Evolutionary conservation across 2,329 filamentous ascomycete species (phyloP), one percentile per base, ranked within the genome.

Genomic region (Fusarium sp.): DNA sequence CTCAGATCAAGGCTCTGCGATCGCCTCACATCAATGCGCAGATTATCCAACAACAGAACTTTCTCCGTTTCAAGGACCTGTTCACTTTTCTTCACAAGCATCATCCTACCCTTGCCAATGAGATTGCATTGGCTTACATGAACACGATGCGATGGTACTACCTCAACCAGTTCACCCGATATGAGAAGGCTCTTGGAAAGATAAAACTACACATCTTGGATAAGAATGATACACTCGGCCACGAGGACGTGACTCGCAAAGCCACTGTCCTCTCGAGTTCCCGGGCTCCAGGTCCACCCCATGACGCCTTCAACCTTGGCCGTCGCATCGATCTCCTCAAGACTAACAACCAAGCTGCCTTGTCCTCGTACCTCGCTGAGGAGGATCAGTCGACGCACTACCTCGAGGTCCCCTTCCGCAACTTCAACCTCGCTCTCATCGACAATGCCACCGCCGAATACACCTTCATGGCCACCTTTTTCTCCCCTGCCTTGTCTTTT

Each of bases 81-180:
- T 99, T 92, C 82, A 88, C 90, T 7, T 99, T 98, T 79, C 87
- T 99, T 35, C 91, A 94, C 68, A 92, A 90, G 75, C 93, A 96
- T 74, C 95, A 98, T 77, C 86, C 93, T 1, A 87, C 90, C n/a
- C 89, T 99, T 7, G 94, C 94, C 10, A 92, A 95, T 62, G 94
- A 99, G 82, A 97, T 99, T 73, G 92, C 92, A 10, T 93, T 94
- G 80, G 96, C 97, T 5, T 99, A 99, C 79, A 92, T 97, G 85
- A 98, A 98, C 81, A 99, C 97, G 0, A 99, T 99, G 94, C 91
- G 95, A 62, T 99, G 96, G 96, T 99, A 99, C 80, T 98, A 98
- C 80, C 84, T 93, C 62, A 96, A 93, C 74, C 94, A 98, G 81
- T 99, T 99, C 80, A 91, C 90, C 5, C 92, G 96, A 36, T 99